These are phyloP conservation scores for Mesotaenium endlicherianum DNA, from an alignment of 139 green algal species.

Conservation along the genomic window DNA sequence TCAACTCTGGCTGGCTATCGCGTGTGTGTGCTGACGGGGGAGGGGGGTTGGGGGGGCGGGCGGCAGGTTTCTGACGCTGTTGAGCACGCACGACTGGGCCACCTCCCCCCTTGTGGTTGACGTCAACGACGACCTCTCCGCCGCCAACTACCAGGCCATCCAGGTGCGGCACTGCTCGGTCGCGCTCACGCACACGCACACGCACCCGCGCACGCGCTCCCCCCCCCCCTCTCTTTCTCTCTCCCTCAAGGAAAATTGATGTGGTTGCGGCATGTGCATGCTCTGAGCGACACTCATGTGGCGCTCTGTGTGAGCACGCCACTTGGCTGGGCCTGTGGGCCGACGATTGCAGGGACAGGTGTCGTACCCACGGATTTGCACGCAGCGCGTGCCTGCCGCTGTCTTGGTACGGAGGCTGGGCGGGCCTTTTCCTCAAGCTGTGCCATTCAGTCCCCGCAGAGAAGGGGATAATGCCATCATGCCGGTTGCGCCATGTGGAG, in stretches of 20 bases:
- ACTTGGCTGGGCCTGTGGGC: too few relatives aligned
- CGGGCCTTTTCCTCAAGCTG: too few relatives aligned
- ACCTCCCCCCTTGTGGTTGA: constrained; percentile 47
- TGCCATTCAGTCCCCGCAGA: too few relatives aligned
- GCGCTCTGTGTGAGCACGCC: too few relatives aligned
- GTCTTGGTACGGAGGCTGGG: too few relatives aligned
- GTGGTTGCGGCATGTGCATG: not conserved
- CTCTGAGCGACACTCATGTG: not conserved
- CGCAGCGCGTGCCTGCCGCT: too few relatives aligned
- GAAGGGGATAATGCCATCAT: too few relatives aligned
- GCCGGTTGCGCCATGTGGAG: too few relatives aligned
- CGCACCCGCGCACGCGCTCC: not conserved
- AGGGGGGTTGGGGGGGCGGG: not conserved
- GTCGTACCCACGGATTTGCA: too few relatives aligned
- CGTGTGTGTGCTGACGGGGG: not conserved
- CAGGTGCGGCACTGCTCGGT: not conserved
- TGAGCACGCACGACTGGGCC: constrained; percentile 34
- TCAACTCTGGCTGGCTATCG: not conserved
- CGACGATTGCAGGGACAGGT: too few relatives aligned
- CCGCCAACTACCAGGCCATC: not conserved
- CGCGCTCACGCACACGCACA: not conserved
- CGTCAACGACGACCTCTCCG: constrained; percentile 28
- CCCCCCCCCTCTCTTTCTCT: not conserved
- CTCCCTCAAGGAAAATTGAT: not conserved
- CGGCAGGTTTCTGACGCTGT: constrained; percentile 37